Base-by-base conservation (phyloP, 306 rosid species). In the Mimosa bimucronata region DNA sequence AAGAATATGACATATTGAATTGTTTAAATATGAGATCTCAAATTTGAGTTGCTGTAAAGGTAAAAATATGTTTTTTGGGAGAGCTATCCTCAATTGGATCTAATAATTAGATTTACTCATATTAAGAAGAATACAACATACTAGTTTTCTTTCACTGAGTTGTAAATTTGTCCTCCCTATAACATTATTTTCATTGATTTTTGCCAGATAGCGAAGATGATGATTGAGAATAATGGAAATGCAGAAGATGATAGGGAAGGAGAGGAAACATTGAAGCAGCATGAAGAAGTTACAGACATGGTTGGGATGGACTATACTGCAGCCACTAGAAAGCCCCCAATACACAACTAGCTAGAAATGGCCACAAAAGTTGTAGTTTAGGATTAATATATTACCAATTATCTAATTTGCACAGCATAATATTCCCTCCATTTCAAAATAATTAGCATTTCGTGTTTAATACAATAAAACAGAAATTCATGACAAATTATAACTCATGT, bases 231-330 rank as follows among this genome's bases (percentile, higher is more conserved):
- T 23, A 21, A 21, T 48, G 18, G 52, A 48, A 60, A 57, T 45
- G 69, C 10, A 41, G 72, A 76, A 34, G 50, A 9, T 2, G 50
- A 26, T 15, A 85, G 30, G 34, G 52, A 52, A 76, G 77, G 55
- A 28, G 61, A 79, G 80, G 73, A 66, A 31, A 34, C 37, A 23
- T 57, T 53, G 31, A 42, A 79, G 29, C 73, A 79, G 34, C 65
- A 10, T 21, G 80, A 83, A 2, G 85, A 88, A 37, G 26, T 62
- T 21, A 46, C 74, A 73, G 90, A 83, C 83, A 82, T 90, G 71
- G 80, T 84, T 50, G 92, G 81, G 76, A 88, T 92, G 94, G 94
- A 92, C 75, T 92, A 90, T 80, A 86, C 92, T 81, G 85, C 97
- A 18, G 87, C 88, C 2, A 82, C 70, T 41, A 80, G 83, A 86